These are phyloP conservation scores for Arachis monticola DNA, from an alignment of 331 rosid genomes.

Conservation along the genomic window DNA sequence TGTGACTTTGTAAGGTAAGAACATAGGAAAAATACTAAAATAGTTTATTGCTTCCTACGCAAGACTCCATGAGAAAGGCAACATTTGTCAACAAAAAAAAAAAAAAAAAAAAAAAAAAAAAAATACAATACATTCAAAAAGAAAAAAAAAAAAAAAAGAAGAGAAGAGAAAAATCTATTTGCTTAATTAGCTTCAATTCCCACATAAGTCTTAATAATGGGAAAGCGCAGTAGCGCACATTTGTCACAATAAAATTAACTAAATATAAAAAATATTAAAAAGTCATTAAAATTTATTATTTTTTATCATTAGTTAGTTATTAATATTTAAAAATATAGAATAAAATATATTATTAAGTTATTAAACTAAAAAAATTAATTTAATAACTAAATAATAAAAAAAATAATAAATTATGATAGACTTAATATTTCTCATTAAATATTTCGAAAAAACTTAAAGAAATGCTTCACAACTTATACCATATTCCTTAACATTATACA, in stretches of 20 bases:
- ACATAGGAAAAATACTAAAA: background rate
- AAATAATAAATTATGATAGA: no score
- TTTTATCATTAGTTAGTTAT: no score
- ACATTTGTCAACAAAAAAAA: constrained; percentile 17
- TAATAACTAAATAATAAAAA: no score
- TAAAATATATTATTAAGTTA: no score
- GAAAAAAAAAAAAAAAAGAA: no score
- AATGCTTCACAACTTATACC: background rate
- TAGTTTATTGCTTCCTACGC: constrained; percentile 1
- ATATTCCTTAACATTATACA: background rate
- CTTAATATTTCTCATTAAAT: no score
- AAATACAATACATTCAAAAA: no score
- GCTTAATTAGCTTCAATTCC: background rate
- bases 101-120: no score
- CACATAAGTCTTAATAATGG: background rate
- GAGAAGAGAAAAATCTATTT: background rate
- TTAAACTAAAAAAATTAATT: no score
- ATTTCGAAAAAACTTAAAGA: background rate
- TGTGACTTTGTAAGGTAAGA: constrained; percentile 2
- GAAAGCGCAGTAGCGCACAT: constrained; percentile 25
- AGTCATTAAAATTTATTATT: no score
- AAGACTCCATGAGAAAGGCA: constrained; percentile 21
- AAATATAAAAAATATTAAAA: no score
- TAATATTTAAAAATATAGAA: no score
- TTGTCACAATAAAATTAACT: constrained; percentile 19